phyloP scores from a whole-genome alignment of 495 filamentous ascomycete genomes.

The Penicillium bovifimosum region DNA sequence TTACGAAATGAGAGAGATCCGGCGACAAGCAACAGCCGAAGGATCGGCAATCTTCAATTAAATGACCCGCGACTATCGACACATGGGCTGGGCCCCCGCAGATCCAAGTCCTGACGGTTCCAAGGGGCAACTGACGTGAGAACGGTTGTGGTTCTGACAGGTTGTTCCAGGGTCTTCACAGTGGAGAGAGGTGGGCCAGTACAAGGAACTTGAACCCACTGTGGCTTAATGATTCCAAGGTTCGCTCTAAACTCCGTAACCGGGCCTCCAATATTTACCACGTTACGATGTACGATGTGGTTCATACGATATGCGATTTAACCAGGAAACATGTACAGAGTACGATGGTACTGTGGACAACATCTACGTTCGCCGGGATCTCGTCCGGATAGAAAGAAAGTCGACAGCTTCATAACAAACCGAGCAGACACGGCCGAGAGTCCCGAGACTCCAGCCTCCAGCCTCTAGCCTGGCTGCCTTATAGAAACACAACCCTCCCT shows the following conservation, averaged over 20 bases:
- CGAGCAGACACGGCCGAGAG: neutral
- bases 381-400: neutral
- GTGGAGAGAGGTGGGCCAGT: neutral
- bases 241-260: neutral
- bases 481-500: neutral
- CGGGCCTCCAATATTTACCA: neutral
- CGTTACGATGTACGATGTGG: no score
- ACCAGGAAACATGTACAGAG: no score
- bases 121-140: conserved; percentile 18
- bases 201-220: neutral
- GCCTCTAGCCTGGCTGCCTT: neutral
- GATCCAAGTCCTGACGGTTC: conserved; percentile 11
- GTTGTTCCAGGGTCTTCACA: conserved; percentile 1
- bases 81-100: conserved; percentile 13
- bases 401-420: neutral
- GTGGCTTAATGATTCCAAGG: conserved; percentile 1
- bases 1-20: conserved; percentile 19
- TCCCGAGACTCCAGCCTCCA: neutral
- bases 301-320: no score
- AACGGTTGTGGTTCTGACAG: conserved; percentile 15
- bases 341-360: neutral
- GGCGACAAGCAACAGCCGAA: conserved; percentile 18
- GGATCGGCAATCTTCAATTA: conserved; percentile 33
- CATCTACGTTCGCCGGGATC: neutral
- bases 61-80: conserved; percentile 20